These are phyloP conservation scores for Iodosphaeria phyllophila DNA, from an alignment of 2,329 filamentous ascomycete genomes.

Conservation along the genomic window DNA sequence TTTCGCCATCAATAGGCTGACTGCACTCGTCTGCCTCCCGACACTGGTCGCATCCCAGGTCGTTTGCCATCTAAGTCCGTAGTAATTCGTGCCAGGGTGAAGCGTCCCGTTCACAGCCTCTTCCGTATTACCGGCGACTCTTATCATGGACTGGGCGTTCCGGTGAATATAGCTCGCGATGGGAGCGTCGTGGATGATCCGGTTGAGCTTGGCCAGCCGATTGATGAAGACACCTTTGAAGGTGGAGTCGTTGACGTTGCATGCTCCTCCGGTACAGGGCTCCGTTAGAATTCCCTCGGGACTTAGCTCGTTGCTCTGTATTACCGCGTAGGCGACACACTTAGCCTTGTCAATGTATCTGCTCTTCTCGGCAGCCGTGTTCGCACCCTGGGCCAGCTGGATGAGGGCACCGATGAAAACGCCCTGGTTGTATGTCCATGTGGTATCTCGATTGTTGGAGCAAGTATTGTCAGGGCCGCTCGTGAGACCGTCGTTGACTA, in stretches of 20 bases:
- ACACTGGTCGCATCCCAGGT: neutral
- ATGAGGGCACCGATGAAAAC: constrained; percentile 38
- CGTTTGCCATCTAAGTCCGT: neutral
- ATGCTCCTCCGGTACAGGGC: constrained; percentile 14
- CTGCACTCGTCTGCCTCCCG: neutral
- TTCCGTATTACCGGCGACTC: constrained; percentile 13
- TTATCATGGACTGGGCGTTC: constrained; percentile 36
- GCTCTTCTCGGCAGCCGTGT: constrained; percentile 14
- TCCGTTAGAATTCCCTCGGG: constrained; percentile 22
- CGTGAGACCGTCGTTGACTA: constrained; percentile 25
- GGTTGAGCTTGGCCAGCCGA: constrained; percentile 31
- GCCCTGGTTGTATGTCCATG: constrained; percentile 37
- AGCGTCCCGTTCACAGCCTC: too few species aligned
- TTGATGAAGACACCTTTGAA: constrained; percentile 47
- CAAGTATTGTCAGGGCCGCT: constrained; percentile 7
- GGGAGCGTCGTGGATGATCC: constrained; percentile 19
- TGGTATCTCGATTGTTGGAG: constrained; percentile 11
- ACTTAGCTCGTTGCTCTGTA: constrained; percentile 17
- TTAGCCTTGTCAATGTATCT: constrained; percentile 8
- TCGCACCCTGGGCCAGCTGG: too few species aligned
- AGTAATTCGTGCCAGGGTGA: neutral
- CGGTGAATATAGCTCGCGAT: constrained; percentile 25
- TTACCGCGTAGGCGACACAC: constrained; percentile 11
- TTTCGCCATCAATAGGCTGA: neutral
- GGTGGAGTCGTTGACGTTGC: constrained; percentile 20